Evolutionary conservation across 2,329 filamentous ascomycete species (phyloP).

Genomic region (Cyphellophora attinorum): DNA sequence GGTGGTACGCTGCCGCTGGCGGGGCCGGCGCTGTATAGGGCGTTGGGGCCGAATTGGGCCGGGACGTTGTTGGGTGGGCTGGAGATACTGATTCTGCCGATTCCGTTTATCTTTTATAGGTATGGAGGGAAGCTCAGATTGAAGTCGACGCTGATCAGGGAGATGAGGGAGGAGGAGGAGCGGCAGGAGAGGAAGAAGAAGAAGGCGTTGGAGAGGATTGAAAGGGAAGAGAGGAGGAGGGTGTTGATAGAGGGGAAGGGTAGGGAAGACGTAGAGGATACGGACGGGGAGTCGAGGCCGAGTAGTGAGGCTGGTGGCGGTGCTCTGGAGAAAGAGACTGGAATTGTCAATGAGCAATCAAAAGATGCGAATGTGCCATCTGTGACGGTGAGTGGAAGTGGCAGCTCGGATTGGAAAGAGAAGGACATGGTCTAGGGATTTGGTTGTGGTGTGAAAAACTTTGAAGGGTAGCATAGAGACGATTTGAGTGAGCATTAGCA

Average conservation of each 20-base stretch:
- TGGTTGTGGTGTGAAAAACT: too few relatives aligned
- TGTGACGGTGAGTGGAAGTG: too few relatives aligned
- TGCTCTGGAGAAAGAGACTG: too few relatives aligned
- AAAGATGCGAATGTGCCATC: too few relatives aligned
- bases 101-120: slow-evolving; percentile 36
- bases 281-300: too few relatives aligned
- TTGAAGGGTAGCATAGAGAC: too few relatives aligned
- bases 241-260: background rate
- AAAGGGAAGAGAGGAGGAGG: background rate
- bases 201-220: slow-evolving; percentile 21
- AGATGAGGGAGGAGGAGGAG: slow-evolving; percentile 46
- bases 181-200: slow-evolving; percentile 32
- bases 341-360: too few relatives aligned
- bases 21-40: slow-evolving; percentile 34
- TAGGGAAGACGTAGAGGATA: background rate
- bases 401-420: too few relatives aligned
- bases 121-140: slow-evolving; percentile 30
- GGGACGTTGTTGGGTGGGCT: slow-evolving; percentile 36
- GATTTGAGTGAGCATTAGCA: too few relatives aligned
- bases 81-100: slow-evolving; percentile 32
- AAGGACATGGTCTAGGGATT: too few relatives aligned
- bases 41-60: slow-evolving; percentile 38
- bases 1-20: slow-evolving; percentile 40
- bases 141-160: slow-evolving; percentile 41
- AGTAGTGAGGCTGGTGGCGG: too few relatives aligned